Evolutionary conservation across 2,329 filamentous ascomycete species (phyloP), one percentile per base, ranked within the genome.

Genomic region (Penicillium capsulatum): DNA sequence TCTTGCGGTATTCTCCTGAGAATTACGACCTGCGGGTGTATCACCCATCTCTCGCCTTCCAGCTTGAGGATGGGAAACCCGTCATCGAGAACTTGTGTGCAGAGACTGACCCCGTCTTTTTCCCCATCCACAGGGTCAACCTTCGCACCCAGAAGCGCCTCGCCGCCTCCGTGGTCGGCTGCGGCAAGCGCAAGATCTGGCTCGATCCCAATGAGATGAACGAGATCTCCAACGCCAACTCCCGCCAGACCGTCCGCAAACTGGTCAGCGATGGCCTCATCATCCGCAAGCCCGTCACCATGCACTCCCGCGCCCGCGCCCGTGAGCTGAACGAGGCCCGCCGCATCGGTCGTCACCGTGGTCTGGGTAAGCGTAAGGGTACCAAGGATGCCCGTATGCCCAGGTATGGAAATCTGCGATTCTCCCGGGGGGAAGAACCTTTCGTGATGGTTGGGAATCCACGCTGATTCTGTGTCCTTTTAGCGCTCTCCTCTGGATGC

Each of bases 291-390:
- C 94, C 94, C 69, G 90, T 96, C 69, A 96, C 91, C 69, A 95
- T 96, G 88, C 92, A 98, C 87, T 97, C 92, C 63, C 87, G 94
- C 76, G 83, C 87, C 66, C 88, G 92, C 68, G 92, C 92, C 68
- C 86, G 94, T 67, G 90, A 92, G 75, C 81, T 98, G 72, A 94
- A 86, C 73, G 86, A 87, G 56, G 86, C 92, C 71, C 84, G 92
- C 76, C 81, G 90, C 69, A 90, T 94, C 69, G 92, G 92, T 70
- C 83, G 92, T 76, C 92, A 98, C 82, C 86, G 92, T 75, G 92
- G 92, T 71, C 95, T 95, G 79, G 92, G 92, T 87, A 98, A 98
- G 89, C 88, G 92, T 76, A 98, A 98, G 91, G 94, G 92, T 96
- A 97, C 94, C 68, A 87, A 87, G 71, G 91, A 98, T 72, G 91